Evolutionary conservation across 176 grass and related monocot species (phyloP), one percentile per base, ranked within the genome.

Genomic region (Musa troglodytarum): DNA sequence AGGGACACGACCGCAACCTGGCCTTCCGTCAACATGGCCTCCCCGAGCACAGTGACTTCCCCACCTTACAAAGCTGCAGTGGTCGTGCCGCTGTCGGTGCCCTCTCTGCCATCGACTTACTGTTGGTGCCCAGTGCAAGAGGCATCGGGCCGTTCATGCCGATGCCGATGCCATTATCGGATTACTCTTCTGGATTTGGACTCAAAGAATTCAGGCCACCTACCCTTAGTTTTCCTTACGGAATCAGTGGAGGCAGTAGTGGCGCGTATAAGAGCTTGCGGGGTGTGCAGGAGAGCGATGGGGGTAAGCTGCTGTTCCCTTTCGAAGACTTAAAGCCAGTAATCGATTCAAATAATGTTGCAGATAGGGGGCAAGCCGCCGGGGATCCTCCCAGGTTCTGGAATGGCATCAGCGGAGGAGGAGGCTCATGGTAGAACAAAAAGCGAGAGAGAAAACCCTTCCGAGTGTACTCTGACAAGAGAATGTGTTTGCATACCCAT

Each of bases 1-100:
- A 80, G 69, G 69, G 69, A 11, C 78, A 80, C 21, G 78, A 73
- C 78, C 78, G 73, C 78, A 80, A 80, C 78, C 21, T 80, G 20
- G 78, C 69, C 34, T 80, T 80, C 69, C 78, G 21, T 8, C 56
- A 73, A 14, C 78, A 64, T 8, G 25, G 55, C 78, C 11, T 64
- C 54, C 68, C 22, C 16, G 56, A 63, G 34, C 34, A 43, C 21
- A 43, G n/a, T 0, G 17, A 17, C 57, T 61, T 19, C 57, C 57
- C 57, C 57, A 20, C 7, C 57, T 19, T 61, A 19, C 16, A n/a
- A 57, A 57, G 13, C 55, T 8, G 55, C 13, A 57, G 12, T 1
- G 11, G 34, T 43, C 55, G 13, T 34, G 43, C 10, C 29, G 52
- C 22, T 34, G 43, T 13, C 34, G 34, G 34, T 6, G 34, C 58